Evolutionary conservation across 2,329 filamentous ascomycete genomes (phyloP).

Genomic region (Trichoderma gracile): DNA sequence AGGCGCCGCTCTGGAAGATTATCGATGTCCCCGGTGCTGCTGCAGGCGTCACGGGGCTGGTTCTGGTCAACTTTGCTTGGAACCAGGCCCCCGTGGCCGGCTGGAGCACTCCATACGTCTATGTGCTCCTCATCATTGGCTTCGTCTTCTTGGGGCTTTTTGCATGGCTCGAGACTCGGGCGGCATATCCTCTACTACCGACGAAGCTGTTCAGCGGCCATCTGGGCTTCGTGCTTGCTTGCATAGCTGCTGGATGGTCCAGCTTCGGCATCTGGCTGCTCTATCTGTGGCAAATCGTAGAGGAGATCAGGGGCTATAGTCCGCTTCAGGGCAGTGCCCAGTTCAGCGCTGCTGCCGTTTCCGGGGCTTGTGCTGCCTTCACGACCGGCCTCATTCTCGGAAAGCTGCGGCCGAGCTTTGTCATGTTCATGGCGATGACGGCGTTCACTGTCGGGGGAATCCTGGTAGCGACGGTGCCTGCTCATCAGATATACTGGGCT

Average conservation of each 20-base stretch:
- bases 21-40: slow-evolving; percentile 41
- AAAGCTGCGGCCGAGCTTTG: slow-evolving; percentile 33
- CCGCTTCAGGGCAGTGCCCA: slow-evolving; percentile 45
- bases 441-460: slow-evolving; percentile 43
- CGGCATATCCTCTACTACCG: slow-evolving; percentile 13
- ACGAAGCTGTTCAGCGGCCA: slow-evolving; percentile 18
- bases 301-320: slow-evolving; percentile 41
- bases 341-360: slow-evolving; percentile 38
- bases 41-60: slow-evolving; percentile 52
- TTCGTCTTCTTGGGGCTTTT: slow-evolving; percentile 54
- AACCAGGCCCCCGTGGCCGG: slow-evolving; percentile 60
- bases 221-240: slow-evolving; percentile 50
- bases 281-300: slow-evolving; percentile 50
- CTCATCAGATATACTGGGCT: slow-evolving; percentile 60
- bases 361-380: slow-evolving; percentile 46
- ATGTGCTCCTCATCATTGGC: slow-evolving; percentile 56
- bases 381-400: slow-evolving; percentile 40
- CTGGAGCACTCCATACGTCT: slow-evolving; percentile 56
- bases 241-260: slow-evolving; percentile 51
- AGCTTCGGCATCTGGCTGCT: slow-evolving; percentile 51
- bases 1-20: slow-evolving; percentile 27
- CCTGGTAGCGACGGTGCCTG: slow-evolving; percentile 47
- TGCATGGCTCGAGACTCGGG: slow-evolving; percentile 50
- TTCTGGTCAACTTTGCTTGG: slow-evolving; percentile 63
- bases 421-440: slow-evolving; percentile 46